Evolutionary conservation across 148 eudicot genomes (phyloP), one percentile per base, ranked within the genome.

Genomic region (Dianthus caryophyllus): DNA sequence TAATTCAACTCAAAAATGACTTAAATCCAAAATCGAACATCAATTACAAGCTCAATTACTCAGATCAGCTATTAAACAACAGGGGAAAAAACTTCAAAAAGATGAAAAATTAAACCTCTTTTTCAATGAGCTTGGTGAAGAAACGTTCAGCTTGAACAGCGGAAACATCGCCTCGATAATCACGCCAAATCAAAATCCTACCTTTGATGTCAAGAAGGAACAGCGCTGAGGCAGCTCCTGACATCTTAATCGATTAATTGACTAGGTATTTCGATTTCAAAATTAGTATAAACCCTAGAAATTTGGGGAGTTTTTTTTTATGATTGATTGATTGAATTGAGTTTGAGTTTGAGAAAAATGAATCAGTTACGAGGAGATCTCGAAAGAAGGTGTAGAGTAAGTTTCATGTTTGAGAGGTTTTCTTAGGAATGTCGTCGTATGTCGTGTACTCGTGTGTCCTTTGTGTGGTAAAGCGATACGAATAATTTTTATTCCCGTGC

Each of bases 211-310:
- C 98, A 18, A 90, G 77, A 55, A 94, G 83, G 85, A 90, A 88
- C 78, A 94, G 88, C 85, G 97, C 97, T 24, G 97, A 88, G 54
- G 96, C 96, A 74, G 98, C 97, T 71, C 96, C 97, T 33, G 97
- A 77, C 98, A 94, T 90, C 69, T 59, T 6, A 43, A 43, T 14
- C 53, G 38, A 39, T 74, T 18, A 33, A 9, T 33, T 11, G 8
- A 4, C 11, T 60, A 5, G 33, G 14, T 0, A 13, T 38, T 2
- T 43, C 33, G 27, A 41, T 17, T 22, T 5, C 61, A 49, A 30
- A 9, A 1, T 58, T 47, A 61, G 55, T 24, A 44, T 13, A 68
- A 68, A 74, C 71, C 77, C 71, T 73, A 73, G 61, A 20, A 60
- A 73, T 6, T 20, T 39, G 16, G 6, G 26, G 17, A 29, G n/a